Percentiles rank a stretch among this genome's conserved stretches.
Conservation (phyloP, 441 rosid species). For the Populus hybrid region DNA sequence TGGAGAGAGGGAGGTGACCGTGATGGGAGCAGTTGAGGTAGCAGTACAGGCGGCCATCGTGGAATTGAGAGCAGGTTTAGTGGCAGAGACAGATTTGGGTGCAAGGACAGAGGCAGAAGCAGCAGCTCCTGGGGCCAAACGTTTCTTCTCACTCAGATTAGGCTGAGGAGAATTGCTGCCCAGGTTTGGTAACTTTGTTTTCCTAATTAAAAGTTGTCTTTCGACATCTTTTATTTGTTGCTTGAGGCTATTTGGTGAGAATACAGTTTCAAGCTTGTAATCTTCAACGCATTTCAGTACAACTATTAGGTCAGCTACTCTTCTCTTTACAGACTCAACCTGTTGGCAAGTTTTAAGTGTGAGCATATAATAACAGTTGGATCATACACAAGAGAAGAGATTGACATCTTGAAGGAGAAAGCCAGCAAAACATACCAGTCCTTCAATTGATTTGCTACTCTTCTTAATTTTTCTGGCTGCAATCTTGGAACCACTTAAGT, state of each 20-base stretch:
- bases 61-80: background rate
- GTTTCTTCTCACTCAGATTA: background rate
- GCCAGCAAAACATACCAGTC: background rate
- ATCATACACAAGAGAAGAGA: background rate
- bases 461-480: background rate
- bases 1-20: background rate
- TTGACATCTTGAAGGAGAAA: background rate
- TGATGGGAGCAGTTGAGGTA: background rate
- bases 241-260: conserved; percentile 9
- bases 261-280: conserved; percentile 2
- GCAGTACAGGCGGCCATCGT: background rate
- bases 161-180: background rate
- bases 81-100: background rate
- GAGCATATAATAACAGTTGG: background rate
- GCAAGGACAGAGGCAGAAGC: background rate
- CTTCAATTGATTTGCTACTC: background rate
- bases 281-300: background rate
- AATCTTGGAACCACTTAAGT: conserved; percentile 4
- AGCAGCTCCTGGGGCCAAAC: background rate
- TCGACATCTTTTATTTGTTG: conserved; percentile 16
- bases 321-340: background rate
- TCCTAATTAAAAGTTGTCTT: background rate
- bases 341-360: background rate
- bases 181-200: background rate
- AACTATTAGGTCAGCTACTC: background rate